Base-by-base conservation (phyloP, 2,329 filamentous ascomycete genomes). In the Epichloe glyceriae region DNA sequence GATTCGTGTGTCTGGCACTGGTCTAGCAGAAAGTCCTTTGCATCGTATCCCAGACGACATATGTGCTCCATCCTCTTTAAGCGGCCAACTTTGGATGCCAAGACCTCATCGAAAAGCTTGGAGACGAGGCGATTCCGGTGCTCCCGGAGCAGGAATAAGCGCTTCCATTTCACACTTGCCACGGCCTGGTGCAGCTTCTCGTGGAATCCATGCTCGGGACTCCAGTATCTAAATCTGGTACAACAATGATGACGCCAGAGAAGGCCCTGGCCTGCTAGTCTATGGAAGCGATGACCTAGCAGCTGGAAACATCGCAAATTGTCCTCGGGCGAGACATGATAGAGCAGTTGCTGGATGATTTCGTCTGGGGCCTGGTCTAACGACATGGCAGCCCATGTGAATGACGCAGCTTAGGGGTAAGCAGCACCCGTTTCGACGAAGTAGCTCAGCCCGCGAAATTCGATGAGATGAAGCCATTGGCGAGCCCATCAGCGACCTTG, bases 231-330 rank as follows among this genome's bases (percentile, higher is more conserved):
- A 70, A 89, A 96, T 51, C 73, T 71, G 37, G 68, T 67, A 50
- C 70, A 67, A 66, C 93, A 97, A 63, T 91, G 80, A 59, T 78
- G 69, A 55, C 82, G 82, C 91, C 93, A 97, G 49, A 96, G 73
- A 26, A 90, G 70, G 7, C 83, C 80, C 52, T 88, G 84, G 57
- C 82, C 80, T 39, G 81, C 77, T 51, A 94, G 71, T 46, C 73
- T 71, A 58, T 80, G 71, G 58, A 91, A 76, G 52, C 80, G 79
- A 57, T 72, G 79, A 20, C 79, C 87, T 11, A 85, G 73, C 26
- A 67, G 64, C 54, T 78, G 72, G 38, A 82, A 59, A 51, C 60
- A 65, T 14, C 57, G 49, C 39, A 82, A 64, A 46, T 73, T 73
- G 53, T 83, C 74, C 51, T 73, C 72, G 57, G 75, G 83, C 61